A percentile compares a stretch with the other conserved stretches of the same genome.
phyloP scores from a whole-genome alignment of 768 basidiomycete species.

The Pleurotus djamor region DNA sequence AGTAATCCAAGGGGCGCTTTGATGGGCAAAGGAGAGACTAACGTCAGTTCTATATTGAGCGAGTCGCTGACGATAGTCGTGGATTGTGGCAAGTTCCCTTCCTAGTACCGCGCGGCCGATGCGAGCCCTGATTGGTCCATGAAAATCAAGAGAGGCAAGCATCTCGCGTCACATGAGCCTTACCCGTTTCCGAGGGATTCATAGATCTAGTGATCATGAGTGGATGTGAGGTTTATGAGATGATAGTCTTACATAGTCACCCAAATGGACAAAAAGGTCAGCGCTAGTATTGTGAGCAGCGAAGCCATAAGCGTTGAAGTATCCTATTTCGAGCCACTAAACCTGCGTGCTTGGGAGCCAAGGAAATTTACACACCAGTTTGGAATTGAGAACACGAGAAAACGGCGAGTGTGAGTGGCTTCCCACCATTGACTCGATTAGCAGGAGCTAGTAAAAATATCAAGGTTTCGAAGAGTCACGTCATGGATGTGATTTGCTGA shows the following conservation, averaged over 20 bases:
- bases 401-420: conserved; percentile 49
- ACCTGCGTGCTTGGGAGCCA: no score
- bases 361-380: conserved; percentile 36
- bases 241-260: conserved; percentile 46
- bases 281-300: conserved; percentile 52
- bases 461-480: no score
- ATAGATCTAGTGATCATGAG: conserved; percentile 34
- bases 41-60: conserved; percentile 52
- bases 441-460: no score
- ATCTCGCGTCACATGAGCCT: not conserved
- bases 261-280: conserved; percentile 55
- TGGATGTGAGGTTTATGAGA: not conserved
- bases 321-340: no score
- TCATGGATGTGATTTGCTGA: no score
- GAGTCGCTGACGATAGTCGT: conserved; percentile 51
- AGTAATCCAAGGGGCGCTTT: conserved; percentile 51
- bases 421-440: conserved; percentile 45
- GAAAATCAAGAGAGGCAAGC: not conserved
- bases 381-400: conserved; percentile 60
- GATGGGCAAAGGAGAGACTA: conserved; percentile 44
- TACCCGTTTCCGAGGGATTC: conserved; percentile 19
- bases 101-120: conserved; percentile 51
- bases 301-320: conserved; percentile 61
- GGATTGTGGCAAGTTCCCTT: conserved; percentile 53
- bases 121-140: conserved; percentile 30